Percentiles rank a stretch among this genome's conserved stretches.
Conservation (phyloP, 805 yeast species). For the Ogataea glucozyma region DNA sequence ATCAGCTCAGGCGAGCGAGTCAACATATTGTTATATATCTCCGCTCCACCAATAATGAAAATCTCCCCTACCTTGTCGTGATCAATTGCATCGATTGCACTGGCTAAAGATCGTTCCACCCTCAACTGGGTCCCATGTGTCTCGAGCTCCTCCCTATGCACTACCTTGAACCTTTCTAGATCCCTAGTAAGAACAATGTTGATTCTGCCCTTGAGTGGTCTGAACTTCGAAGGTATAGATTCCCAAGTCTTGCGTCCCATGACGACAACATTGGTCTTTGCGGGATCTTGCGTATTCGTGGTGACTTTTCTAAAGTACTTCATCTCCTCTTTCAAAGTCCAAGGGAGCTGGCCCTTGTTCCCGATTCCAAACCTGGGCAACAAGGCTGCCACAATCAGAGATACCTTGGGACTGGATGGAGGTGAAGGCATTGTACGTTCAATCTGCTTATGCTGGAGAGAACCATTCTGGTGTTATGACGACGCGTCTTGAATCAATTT, state of each 20-base stretch:
- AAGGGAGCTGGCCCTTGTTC: constrained; percentile 75
- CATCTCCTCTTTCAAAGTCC: constrained; percentile 86
- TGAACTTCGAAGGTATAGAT: constrained; percentile 78
- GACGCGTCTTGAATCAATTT: too few species aligned
- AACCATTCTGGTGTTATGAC: too few species aligned
- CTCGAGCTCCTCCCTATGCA: constrained; percentile 29
- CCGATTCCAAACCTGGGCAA: constrained; percentile 86
- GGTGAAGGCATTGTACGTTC: constrained; percentile 2
- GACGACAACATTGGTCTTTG: constrained; percentile 67
- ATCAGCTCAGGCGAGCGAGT: constrained; percentile 35
- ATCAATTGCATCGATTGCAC: constrained; percentile 41
- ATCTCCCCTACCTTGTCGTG: constrained; percentile 50
- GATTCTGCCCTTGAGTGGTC: constrained; percentile 75
- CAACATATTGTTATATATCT: constrained; percentile 62
- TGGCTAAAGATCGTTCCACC: constrained; percentile 44
- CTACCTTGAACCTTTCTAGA: constrained; percentile 24
- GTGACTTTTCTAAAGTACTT: constrained; percentile 81
- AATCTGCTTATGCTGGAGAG: too few species aligned
- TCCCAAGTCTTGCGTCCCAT: constrained; percentile 99
- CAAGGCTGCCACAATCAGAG: constrained; percentile 84
- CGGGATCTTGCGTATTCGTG: constrained; percentile 36
- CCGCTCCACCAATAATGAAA: constrained; percentile 92
- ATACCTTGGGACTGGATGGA: constrained; percentile 40
- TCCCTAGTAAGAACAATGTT: constrained; percentile 75
- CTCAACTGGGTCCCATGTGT: constrained; percentile 19